phyloP scores from a whole-genome alignment of 225 moss, liverwort and hornwort genomes.

The Pseudoscleropodium purum region DNA sequence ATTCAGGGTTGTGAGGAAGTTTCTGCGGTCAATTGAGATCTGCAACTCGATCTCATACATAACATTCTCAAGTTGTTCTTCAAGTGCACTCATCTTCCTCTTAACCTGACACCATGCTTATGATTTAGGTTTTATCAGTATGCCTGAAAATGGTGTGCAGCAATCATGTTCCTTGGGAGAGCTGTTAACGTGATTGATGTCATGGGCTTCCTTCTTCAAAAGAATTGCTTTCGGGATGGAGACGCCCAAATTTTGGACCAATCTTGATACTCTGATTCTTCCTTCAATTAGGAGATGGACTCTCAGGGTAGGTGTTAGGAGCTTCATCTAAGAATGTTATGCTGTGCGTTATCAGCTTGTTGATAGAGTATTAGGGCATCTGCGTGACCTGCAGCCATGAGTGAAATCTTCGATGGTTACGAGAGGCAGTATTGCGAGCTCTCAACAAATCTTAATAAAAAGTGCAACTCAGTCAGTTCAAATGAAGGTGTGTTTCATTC shows the following conservation, averaged over 20 bases:
- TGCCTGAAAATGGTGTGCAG: not conserved
- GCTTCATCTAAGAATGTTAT: not conserved
- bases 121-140: not conserved
- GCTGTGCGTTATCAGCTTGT: not conserved
- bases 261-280: not conserved
- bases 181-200: not conserved
- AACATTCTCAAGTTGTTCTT: not conserved
- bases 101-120: not conserved
- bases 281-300: not conserved
- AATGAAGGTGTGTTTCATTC: slow-evolving; percentile 15
- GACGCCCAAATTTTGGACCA: not conserved
- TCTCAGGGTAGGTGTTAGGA: not conserved
- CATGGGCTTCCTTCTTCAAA: not conserved
- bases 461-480: slow-evolving; percentile 13
- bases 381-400: slow-evolving; percentile 11
- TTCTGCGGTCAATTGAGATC: not conserved
- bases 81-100: not conserved
- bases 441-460: slow-evolving; percentile 34
- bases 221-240: too few species aligned
- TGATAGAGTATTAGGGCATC: not conserved
- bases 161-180: not conserved
- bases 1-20: not conserved
- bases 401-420: slow-evolving; percentile 39
- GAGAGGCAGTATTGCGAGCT: slow-evolving; percentile 58
- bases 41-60: not conserved